Evolutionary conservation across 2,329 filamentous ascomycete genomes (phyloP).

Genomic region (Paraconiothyrium sp.): DNA sequence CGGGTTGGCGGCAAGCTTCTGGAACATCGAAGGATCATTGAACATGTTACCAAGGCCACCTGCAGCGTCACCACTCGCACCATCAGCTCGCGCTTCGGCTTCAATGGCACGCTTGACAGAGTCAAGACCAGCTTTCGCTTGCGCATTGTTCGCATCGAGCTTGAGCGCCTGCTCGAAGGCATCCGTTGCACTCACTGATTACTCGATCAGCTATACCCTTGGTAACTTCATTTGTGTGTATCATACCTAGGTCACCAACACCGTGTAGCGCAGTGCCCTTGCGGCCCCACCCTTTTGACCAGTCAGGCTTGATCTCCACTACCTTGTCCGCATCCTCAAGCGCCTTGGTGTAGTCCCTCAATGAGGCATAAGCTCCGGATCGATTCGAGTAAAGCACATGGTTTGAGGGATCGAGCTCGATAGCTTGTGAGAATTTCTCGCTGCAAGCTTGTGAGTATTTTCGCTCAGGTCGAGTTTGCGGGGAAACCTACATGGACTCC

Average conservation of each 20-base stretch:
- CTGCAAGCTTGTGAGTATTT: conserved; percentile 58
- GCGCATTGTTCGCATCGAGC: conserved; percentile 88
- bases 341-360: conserved; percentile 86
- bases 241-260: conserved; percentile 76
- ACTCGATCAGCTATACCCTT: conserved; percentile 26
- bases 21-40: conserved; percentile 86
- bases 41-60: conserved; percentile 92
- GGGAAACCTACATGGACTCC: conserved; percentile 83
- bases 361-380: conserved; percentile 85
- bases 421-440: conserved; percentile 93
- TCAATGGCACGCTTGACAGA: conserved; percentile 90
- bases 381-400: conserved; percentile 99
- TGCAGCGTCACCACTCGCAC: conserved; percentile 69
- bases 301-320: conserved; percentile 94
- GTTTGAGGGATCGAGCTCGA: conserved; percentile 85
- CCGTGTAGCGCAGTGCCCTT: conserved; percentile 94
- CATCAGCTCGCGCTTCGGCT: conserved; percentile 72
- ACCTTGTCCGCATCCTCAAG: conserved; percentile 92
- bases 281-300: conserved; percentile 95
- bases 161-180: conserved; percentile 96
- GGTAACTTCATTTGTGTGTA: neutral
- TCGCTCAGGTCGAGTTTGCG: conserved; percentile 23
- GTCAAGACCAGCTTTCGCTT: conserved; percentile 87
- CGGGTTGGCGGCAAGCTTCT: conserved; percentile 92
- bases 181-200: conserved; percentile 76